phyloP scores from a whole-genome alignment of 805 yeast genomes.

The Wickerhamomyces mucosus region DNA sequence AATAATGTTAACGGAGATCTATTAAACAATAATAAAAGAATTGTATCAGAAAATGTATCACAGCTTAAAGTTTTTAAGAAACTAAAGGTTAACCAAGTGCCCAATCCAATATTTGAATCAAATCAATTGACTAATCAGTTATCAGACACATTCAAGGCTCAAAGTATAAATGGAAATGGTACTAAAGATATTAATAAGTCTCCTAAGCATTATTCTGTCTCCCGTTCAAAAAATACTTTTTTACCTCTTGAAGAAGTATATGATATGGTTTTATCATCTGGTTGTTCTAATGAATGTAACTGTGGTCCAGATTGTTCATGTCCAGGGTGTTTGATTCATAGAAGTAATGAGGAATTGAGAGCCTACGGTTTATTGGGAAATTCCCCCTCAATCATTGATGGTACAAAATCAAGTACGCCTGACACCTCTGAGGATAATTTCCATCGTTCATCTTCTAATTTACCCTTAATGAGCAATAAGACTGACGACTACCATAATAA shows the following conservation, averaged over 20 bases:
- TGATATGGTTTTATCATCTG: constrained; percentile 14
- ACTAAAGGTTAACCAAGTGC: constrained; percentile 9
- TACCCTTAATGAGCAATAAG: too few species aligned
- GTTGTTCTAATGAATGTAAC: constrained; percentile 18
- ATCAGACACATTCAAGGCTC: constrained; percentile 2
- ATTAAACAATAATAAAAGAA: background rate
- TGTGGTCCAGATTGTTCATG: constrained; percentile 20
- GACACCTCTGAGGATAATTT: constrained; percentile 9
- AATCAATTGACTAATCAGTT: too few species aligned
- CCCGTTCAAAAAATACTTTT: too few species aligned
- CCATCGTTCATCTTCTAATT: too few species aligned
- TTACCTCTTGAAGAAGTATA: constrained; percentile 5
- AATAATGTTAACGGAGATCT: background rate
- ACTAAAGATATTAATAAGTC: too few species aligned
- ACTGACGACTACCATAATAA: too few species aligned
- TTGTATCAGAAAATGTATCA: background rate
- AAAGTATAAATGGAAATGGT: background rate
- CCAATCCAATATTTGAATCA: too few species aligned
- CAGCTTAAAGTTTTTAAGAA: constrained; percentile 10
- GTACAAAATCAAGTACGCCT: constrained; percentile 9
- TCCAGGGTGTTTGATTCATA: constrained; percentile 19
- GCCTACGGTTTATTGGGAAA: constrained; percentile 15
- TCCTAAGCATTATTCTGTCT: too few species aligned
- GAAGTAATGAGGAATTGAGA: constrained; percentile 18
- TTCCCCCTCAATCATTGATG: too few species aligned